A percentile compares a stretch with the other conserved stretches of the same genome.
Evolutionary conservation across 2,329 filamentous ascomycete species (phyloP).

Genomic region (Diplodia scrobiculata): DNA sequence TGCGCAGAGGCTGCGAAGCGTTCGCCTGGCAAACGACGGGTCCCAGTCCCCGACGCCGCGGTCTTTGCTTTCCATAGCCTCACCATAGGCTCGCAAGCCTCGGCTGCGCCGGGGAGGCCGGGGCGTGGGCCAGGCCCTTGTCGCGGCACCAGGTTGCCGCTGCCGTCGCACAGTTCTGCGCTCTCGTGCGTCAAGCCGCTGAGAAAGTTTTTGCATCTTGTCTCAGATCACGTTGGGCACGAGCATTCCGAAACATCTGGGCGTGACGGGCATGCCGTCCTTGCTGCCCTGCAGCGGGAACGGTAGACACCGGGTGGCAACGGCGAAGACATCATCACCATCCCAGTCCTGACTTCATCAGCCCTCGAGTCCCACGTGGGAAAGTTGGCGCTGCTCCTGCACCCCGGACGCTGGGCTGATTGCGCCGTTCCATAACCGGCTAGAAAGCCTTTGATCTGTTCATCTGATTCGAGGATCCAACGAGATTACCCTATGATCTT

Average conservation of each 20-base stretch:
- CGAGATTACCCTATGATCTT: conserved; percentile 27
- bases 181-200: conserved; percentile 1
- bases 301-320: conserved; percentile 16
- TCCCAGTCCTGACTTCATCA: conserved; percentile 17
- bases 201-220: conserved; percentile 1
- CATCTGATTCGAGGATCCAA: conserved; percentile 26
- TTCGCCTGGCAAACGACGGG: conserved; percentile 22
- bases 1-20: neutral
- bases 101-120: conserved; percentile 11
- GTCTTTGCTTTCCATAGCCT: neutral
- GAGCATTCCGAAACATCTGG: conserved; percentile 5
- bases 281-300: conserved; percentile 1
- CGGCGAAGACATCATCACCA: conserved; percentile 19
- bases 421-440: conserved; percentile 17
- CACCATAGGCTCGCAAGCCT: conserved; percentile 2
- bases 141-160: conserved; percentile 5
- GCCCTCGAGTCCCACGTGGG: conserved; percentile 20
- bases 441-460: conserved; percentile 20
- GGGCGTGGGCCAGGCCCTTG: conserved; percentile 17
- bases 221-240: conserved; percentile 16
- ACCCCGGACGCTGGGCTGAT: conserved; percentile 23
- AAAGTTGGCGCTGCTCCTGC: conserved; percentile 18
- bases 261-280: conserved; percentile 1
- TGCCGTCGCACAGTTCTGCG: conserved; percentile 7
- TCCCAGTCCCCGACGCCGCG: conserved; percentile 1